Evolutionary conservation across 257 asterid species (phyloP), one percentile per base, ranked within the genome.

Genomic region (Solanum chilense): DNA sequence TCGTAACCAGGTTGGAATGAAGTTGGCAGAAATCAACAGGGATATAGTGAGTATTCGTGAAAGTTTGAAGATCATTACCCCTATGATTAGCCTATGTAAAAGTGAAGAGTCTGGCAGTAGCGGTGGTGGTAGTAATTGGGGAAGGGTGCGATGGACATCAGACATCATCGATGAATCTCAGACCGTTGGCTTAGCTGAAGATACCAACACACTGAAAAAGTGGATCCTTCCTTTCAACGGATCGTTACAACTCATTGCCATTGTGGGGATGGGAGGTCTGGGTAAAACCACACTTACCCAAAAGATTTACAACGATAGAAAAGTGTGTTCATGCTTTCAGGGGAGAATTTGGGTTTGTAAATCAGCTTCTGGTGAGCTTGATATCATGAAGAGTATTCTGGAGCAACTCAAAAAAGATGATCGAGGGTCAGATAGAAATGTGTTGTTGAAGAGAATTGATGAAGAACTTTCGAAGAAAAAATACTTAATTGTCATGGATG

Each of bases 221-320:
- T 88, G 90, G 89, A 86, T 90, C 45, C 76, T 73, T 33, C 42
- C 29, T 42, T 73, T 33, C 41, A 68, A 68, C 14, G 86, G 77
- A 21, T 29, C 87, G 5, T 70, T 70, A 31, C 42, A 70, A 52
- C 42, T 75, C 12, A 35, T 90, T 73, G 90, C 84, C 78, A 82
- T 90, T 49, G 90, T 88, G 29, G 91, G 91, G 42, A 44, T 90
- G 87, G 86, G 87, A 33, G 91, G 91, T 14, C 31, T 89, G 39
- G 91, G 91, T 6, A 89, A 89, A 74, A 89, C 91, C n/a, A 89
- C 91, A 41, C 88, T 87, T 64, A 78, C 90, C 41, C 83, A 89
- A 74, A 87, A 56, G 86, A 74, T 89, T 15, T 87, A 60, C 82
- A 85, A 66, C 3, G 90, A 89, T 31, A 25, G 6, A 12, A 1